These are phyloP conservation scores for Kluyveromyces starmeri DNA, from an alignment of 805 yeast species.

Conservation along the genomic window DNA sequence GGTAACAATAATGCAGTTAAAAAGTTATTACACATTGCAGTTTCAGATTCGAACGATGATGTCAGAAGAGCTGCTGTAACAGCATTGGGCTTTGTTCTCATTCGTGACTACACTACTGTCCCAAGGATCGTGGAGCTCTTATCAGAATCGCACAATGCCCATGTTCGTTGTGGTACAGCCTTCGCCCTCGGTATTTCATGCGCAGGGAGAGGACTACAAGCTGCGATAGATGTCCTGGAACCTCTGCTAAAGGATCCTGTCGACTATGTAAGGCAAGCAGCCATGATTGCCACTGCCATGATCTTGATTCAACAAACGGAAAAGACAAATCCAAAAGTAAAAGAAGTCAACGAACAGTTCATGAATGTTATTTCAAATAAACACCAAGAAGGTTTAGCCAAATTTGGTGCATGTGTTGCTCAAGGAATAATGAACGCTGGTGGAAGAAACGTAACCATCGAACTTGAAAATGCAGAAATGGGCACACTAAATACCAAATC, in stretches of 20 bases:
- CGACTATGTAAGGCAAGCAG: slow-evolving; percentile 97
- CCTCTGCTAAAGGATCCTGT: slow-evolving; percentile 90
- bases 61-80: slow-evolving; percentile 95
- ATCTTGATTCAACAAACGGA: slow-evolving; percentile 84
- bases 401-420: slow-evolving; percentile 93
- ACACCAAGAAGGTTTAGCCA: slow-evolving; percentile 94
- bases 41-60: slow-evolving; percentile 91
- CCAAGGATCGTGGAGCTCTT: slow-evolving; percentile 91
- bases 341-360: slow-evolving; percentile 61
- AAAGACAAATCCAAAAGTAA: slow-evolving; percentile 69
- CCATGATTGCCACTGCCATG: slow-evolving; percentile 87
- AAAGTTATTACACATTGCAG: slow-evolving; percentile 83
- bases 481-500: slow-evolving; percentile 87
- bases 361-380: slow-evolving; percentile 74
- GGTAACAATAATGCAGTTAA: slow-evolving; percentile 84
- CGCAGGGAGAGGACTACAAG: slow-evolving; percentile 84
- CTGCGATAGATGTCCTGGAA: slow-evolving; percentile 87
- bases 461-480: slow-evolving; percentile 78
- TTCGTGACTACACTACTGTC: slow-evolving; percentile 85
- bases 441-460: slow-evolving; percentile 94
- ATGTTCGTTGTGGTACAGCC: slow-evolving; percentile 96
- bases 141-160: slow-evolving; percentile 93
- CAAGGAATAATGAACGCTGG: slow-evolving; percentile 99
- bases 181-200: slow-evolving; percentile 95
- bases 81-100: slow-evolving; percentile 80